Evolutionary conservation across 129 eudicot species (phyloP), one percentile per base, ranked within the genome.

Genomic region (Rutidosis leptorrhynchoides): DNA sequence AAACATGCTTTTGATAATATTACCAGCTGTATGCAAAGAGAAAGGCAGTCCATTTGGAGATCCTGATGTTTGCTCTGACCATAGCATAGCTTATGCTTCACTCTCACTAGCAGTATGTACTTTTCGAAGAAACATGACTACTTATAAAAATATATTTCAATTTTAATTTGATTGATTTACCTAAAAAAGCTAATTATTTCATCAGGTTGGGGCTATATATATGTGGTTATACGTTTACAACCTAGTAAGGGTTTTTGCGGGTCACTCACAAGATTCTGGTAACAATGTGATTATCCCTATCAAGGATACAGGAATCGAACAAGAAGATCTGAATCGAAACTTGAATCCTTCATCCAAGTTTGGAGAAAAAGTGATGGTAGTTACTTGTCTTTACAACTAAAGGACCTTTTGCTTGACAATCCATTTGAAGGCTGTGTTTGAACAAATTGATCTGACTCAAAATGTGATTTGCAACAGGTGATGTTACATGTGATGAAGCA

Each of bases 1-100:
- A 15, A 84, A 83, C 78, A 58, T 94, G 84, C 93, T 79, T 65
- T 69, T 94, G 19, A 86, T 94, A 37, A 81, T 94, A 10, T 58
- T 94, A 46, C 99, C 99, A 43, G 95, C 99, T 69, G 82, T 89
- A 20, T 94, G 99, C 64, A 89, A 83, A 76, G 99, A 94, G 78
- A 72, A 73, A 60, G 90, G 76, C 40, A 86, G 88, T 52, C 96
- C 96, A 1, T 94, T 94, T 62, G 99, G 99, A 49, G 77, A 79
- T 58, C 76, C 88, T 12, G 80, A 71, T 68, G 86, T 81, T 59
- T 94, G 99, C 40, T 42, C 73, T 10, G 46, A 62, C 29, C 67
- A 86, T 57, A 95, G 88, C 61, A 54, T 82, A 76, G 93, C 86
- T 43, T 94, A 94, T 73, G 90, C 88, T 77, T 86, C 99, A 32